Evolutionary conservation across 805 yeast genomes (phyloP).

Genomic region (Ogataea kodamae): DNA sequence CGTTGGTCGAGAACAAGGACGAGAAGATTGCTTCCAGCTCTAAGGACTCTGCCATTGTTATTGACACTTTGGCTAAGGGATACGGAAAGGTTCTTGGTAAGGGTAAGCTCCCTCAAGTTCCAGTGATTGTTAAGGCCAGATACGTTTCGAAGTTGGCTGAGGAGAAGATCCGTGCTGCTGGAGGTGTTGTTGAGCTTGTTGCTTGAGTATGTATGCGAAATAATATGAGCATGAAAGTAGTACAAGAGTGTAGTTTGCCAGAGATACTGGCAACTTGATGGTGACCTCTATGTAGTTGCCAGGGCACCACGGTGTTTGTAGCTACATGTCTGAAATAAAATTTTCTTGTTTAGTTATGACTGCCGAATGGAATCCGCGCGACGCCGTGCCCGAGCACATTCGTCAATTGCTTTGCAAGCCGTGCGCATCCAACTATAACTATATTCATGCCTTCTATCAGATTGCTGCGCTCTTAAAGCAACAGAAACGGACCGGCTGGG

Average conservation of each 20-base stretch:
- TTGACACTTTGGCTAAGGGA: conserved; percentile 98
- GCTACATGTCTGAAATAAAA: too few relatives aligned
- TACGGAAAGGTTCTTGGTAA: conserved; percentile 99
- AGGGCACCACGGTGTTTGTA: too few relatives aligned
- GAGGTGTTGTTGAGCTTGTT: conserved; percentile 99
- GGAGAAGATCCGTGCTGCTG: conserved; percentile 99
- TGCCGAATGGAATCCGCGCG: conserved; percentile 43
- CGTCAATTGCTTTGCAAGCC: conserved; percentile 27
- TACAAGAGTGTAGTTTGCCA: background rate
- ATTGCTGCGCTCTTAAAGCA: conserved; percentile 69
- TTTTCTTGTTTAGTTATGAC: conserved; percentile 13
- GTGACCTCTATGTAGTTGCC: too few relatives aligned
- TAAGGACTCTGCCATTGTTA: conserved; percentile 93
- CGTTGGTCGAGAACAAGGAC: conserved; percentile 93
- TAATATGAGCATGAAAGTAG: conserved; percentile 9
- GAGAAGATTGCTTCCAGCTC: conserved; percentile 83
- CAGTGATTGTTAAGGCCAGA: conserved; percentile 99
- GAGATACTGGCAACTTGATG: too few relatives aligned
- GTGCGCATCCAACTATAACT: conserved; percentile 21
- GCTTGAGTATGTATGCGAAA: conserved; percentile 59
- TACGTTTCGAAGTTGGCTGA: conserved; percentile 98
- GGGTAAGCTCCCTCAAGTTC: conserved; percentile 97
- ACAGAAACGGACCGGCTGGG: conserved; percentile 92
- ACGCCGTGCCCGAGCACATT: conserved; percentile 39
- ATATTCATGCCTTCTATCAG: conserved; percentile 42